phyloP scores from a whole-genome alignment of 495 filamentous ascomycete genomes.

The Penicillium tannophilum region DNA sequence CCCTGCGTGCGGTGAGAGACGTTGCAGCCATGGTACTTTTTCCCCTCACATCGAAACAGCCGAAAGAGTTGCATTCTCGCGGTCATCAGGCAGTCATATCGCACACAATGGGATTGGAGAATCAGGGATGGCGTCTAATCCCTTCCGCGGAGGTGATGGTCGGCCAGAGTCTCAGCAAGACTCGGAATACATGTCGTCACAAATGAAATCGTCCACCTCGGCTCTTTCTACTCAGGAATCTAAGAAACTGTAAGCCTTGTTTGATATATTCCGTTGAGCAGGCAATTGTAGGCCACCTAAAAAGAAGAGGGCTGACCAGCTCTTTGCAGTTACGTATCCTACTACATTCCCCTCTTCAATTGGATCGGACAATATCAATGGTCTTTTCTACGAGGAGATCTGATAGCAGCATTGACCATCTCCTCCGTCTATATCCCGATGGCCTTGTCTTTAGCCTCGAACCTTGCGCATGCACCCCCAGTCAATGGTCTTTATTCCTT shows the following conservation, averaged over 20 bases:
- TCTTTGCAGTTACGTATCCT: slow-evolving; percentile 74
- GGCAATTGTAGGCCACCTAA: slow-evolving; percentile 4
- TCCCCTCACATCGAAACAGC: slow-evolving; percentile 63
- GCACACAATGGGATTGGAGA: slow-evolving; percentile 23
- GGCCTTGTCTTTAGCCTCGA: slow-evolving; percentile 90
- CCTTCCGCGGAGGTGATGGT: slow-evolving; percentile 17
- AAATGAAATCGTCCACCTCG: slow-evolving; percentile 33
- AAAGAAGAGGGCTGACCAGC: slow-evolving; percentile 16
- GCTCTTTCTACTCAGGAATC: slow-evolving; percentile 33
- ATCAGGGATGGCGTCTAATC: slow-evolving; percentile 12
- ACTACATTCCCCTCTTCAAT: slow-evolving; percentile 88
- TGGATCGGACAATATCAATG: slow-evolving; percentile 86
- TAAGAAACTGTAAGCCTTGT: slow-evolving; percentile 37
- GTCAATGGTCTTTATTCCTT: slow-evolving; percentile 97
- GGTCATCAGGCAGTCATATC: slow-evolving; percentile 21
- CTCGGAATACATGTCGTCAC: slow-evolving; percentile 39
- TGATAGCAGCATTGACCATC: slow-evolving; percentile 84
- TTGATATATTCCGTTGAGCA: background rate
- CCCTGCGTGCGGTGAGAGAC: slow-evolving; percentile 42
- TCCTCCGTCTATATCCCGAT: slow-evolving; percentile 98
- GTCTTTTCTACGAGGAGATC: slow-evolving; percentile 81
- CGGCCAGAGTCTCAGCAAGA: slow-evolving; percentile 24
- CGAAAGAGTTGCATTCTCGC: slow-evolving; percentile 40
- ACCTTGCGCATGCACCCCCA: slow-evolving; percentile 88
- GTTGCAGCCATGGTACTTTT: slow-evolving; percentile 79